phyloP scores from a whole-genome alignment of 2,329 filamentous ascomycete species.

The Orbilia brochopaga region DNA sequence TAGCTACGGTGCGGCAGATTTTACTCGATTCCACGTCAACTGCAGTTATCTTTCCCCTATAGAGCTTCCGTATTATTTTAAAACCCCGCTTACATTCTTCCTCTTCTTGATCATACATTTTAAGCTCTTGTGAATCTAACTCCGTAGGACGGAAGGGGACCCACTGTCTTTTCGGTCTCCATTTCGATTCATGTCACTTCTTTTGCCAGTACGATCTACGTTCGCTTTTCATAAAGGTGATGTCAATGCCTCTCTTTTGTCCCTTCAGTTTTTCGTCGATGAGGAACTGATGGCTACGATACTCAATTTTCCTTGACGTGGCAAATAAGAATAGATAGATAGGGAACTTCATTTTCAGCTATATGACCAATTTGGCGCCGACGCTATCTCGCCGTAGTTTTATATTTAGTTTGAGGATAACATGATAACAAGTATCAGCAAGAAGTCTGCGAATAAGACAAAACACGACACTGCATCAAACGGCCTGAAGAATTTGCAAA shows the following conservation, averaged over 20 bases:
- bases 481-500: too few species aligned
- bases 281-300: conserved; percentile 17
- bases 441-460: too few species aligned
- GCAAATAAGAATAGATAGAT: neutral
- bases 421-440: too few species aligned
- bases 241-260: conserved; percentile 15
- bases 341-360: neutral
- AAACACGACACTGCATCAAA: too few species aligned
- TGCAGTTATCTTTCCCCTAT: conserved; percentile 11
- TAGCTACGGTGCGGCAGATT: conserved; percentile 46
- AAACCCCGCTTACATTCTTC: neutral
- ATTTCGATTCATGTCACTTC: conserved; percentile 24
- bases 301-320: neutral
- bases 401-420: too few species aligned
- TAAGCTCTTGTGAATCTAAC: neutral
- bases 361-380: neutral
- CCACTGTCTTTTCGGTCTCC: conserved; percentile 39
- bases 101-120: neutral
- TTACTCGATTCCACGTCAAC: neutral
- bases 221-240: conserved; percentile 28
- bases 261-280: neutral
- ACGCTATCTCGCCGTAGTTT: too few species aligned
- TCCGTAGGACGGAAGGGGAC: conserved; percentile 28
- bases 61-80: conserved; percentile 8
- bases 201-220: neutral